A percentile compares a stretch with the other conserved stretches of the same genome.
Evolutionary conservation across 306 rosid species (phyloP).

Genomic region (Luffa acutangula): DNA sequence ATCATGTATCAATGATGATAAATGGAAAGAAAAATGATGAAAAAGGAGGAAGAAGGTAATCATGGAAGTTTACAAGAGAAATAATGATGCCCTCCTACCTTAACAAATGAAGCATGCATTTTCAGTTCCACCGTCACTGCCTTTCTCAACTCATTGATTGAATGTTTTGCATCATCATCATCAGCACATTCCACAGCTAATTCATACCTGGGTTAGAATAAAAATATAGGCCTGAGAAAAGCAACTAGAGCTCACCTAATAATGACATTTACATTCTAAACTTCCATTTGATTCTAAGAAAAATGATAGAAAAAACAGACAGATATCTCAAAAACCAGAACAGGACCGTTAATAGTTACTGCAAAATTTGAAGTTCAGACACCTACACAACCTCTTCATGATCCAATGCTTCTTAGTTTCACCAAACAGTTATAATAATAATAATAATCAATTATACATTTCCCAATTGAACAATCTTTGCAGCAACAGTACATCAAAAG

Average conservation of each 20-base stretch:
- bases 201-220: conserved; percentile 32
- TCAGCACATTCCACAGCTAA: conserved; percentile 86
- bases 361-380: neutral
- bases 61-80: neutral
- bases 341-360: neutral
- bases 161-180: conserved; percentile 78
- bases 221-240: neutral
- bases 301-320: neutral
- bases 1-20: neutral
- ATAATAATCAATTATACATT: neutral
- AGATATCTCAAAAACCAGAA: neutral
- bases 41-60: neutral
- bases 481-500: neutral
- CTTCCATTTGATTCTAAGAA: neutral
- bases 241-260: neutral
- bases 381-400: neutral
- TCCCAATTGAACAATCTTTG: neutral
- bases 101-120: conserved; percentile 63
- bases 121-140: conserved; percentile 36
- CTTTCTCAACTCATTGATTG: conserved; percentile 32
- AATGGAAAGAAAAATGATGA: neutral
- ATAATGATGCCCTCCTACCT: conserved; percentile 30
- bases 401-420: neutral
- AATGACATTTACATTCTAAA: neutral
- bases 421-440: neutral